A percentile compares a stretch with the other conserved stretches of the same genome.
Conservation (phyloP, 2,329 filamentous ascomycete species). For the Onygenales sp. region DNA sequence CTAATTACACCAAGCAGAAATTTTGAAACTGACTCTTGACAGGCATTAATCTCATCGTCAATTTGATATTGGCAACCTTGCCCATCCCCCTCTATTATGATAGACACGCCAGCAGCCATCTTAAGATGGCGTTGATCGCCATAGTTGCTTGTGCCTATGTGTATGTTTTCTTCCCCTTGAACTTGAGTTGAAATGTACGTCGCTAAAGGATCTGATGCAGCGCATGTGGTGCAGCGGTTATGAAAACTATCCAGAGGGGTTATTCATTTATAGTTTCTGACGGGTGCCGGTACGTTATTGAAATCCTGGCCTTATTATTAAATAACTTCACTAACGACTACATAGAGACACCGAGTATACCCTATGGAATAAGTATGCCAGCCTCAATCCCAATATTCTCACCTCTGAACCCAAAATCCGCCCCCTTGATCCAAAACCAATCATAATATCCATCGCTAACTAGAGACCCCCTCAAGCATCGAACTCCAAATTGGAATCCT, state of each 20-base stretch:
- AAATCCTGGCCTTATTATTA: neutral
- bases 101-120: slow-evolving; percentile 31
- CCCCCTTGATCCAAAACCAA: neutral
- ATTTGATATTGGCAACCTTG: slow-evolving; percentile 34
- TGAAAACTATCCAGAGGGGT: slow-evolving; percentile 32
- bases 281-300: slow-evolving; percentile 23
- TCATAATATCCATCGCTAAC: neutral
- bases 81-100: slow-evolving; percentile 35
- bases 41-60: slow-evolving; percentile 25
- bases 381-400: neutral
- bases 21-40: slow-evolving; percentile 10
- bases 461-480: slow-evolving; percentile 19
- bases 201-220: slow-evolving; percentile 13
- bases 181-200: neutral
- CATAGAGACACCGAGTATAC: slow-evolving; percentile 9
- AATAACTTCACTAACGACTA: slow-evolving; percentile 1
- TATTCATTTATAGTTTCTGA: slow-evolving; percentile 22
- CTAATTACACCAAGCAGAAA: neutral
- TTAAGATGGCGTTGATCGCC: slow-evolving; percentile 30
- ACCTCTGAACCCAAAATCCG: too few relatives aligned
- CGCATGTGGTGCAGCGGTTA: slow-evolving; percentile 31
- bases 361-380: slow-evolving; percentile 15
- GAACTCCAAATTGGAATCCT: slow-evolving; percentile 34
- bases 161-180: slow-evolving; percentile 16
- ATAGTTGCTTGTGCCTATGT: slow-evolving; percentile 37